Conservation (phyloP, 2,329 filamentous ascomycete species). For the Metarhizium rileyi region DNA sequence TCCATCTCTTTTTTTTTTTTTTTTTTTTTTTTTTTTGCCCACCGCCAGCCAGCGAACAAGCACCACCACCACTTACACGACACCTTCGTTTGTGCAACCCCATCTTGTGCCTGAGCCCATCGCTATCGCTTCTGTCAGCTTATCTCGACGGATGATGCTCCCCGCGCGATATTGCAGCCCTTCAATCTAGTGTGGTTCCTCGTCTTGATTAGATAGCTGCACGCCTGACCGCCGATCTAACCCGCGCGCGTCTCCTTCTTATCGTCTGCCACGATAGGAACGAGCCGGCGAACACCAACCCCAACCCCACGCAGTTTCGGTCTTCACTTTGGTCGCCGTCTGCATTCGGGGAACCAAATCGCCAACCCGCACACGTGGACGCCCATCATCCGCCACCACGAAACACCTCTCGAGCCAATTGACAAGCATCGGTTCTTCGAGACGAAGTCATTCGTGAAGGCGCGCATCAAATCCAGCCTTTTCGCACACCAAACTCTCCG, state of each 20-base stretch:
- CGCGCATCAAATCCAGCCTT: background rate
- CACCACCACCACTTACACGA: constrained; percentile 1
- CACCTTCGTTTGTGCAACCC: background rate
- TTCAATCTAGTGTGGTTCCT: background rate
- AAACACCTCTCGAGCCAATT: background rate
- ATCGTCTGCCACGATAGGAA: background rate
- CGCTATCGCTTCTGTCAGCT: background rate
- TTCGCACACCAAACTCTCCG: background rate
- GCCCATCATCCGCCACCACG: constrained; percentile 5
- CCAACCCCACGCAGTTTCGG: background rate
- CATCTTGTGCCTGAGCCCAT: background rate
- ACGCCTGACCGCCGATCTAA: background rate
- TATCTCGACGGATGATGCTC: background rate
- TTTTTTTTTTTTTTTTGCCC: too few species aligned
- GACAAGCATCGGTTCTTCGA: background rate
- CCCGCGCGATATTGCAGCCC: background rate
- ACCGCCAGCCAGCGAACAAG: background rate
- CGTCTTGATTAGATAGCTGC: background rate
- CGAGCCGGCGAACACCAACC: background rate
- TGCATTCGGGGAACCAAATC: background rate
- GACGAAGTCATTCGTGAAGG: background rate
- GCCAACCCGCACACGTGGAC: constrained; percentile 2
- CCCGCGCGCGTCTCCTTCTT: background rate
- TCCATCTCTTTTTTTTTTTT: too few species aligned
- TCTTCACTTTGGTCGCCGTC: background rate